phyloP scores from a whole-genome alignment of 495 filamentous ascomycete genomes.

The Podospora pseudocomata region DNA sequence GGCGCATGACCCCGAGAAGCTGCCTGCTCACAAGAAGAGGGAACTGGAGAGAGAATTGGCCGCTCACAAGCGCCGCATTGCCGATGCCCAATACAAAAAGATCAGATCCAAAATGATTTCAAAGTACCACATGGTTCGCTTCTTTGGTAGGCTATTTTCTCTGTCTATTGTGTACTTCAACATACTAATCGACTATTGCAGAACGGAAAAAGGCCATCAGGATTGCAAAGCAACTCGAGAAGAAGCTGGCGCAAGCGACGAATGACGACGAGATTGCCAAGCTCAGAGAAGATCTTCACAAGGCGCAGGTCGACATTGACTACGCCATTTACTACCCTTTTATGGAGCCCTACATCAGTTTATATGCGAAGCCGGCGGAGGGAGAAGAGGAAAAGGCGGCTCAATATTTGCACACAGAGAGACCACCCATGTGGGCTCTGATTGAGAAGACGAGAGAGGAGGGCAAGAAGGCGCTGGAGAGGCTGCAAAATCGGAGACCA shows the following conservation, averaged over 20 bases:
- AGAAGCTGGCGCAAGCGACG: slow-evolving; percentile 46
- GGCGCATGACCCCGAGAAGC: slow-evolving; percentile 47
- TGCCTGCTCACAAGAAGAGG: slow-evolving; percentile 71
- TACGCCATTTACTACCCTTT: slow-evolving; percentile 84
- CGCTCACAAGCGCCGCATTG: slow-evolving; percentile 70
- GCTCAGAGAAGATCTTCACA: slow-evolving; percentile 58
- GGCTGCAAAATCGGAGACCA: slow-evolving; percentile 42
- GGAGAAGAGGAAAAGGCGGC: slow-evolving; percentile 34
- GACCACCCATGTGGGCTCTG: slow-evolving; percentile 62
- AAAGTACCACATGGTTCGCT: slow-evolving; percentile 92
- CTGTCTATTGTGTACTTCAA: not conserved
- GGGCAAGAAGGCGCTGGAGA: slow-evolving; percentile 51
- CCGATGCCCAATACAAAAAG: slow-evolving; percentile 52
- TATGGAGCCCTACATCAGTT: slow-evolving; percentile 69
- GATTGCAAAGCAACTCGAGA: slow-evolving; percentile 59
- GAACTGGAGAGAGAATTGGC: slow-evolving; percentile 78
- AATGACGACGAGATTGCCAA: slow-evolving; percentile 48
- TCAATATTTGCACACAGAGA: slow-evolving; percentile 34
- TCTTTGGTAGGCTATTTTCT: slow-evolving; percentile 61
- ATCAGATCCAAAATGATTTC: slow-evolving; percentile 67
- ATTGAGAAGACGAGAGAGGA: slow-evolving; percentile 68
- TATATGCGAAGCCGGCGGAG: slow-evolving; percentile 57
- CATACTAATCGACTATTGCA: slow-evolving; percentile 30
- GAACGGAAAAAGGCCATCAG: slow-evolving; percentile 83
- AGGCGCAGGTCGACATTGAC: slow-evolving; percentile 74